A percentile compares a stretch with the other conserved stretches of the same genome.
Conservation (phyloP, 306 rosid species). For the Castanospermum australe region DNA sequence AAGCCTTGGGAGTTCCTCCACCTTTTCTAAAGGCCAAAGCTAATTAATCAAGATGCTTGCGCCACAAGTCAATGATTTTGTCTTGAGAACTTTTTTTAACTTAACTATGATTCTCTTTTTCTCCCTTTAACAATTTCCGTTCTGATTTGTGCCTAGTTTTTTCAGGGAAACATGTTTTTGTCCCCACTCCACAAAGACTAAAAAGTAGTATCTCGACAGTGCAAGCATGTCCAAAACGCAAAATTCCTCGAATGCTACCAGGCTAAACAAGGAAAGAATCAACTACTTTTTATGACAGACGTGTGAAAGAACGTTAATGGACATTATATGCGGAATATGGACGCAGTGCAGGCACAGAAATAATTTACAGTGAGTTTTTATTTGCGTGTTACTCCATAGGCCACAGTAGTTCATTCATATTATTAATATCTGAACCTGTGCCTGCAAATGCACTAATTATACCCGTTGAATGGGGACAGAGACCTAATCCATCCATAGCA, state of each 20-base stretch:
- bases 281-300: not conserved
- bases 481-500: not conserved
- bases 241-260: not conserved
- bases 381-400: not conserved
- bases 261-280: constrained; percentile 16
- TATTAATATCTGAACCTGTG: not conserved
- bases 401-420: too few species aligned
- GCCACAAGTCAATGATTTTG: constrained; percentile 35
- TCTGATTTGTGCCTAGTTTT: not conserved
- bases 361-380: not conserved
- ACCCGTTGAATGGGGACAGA: constrained; percentile 23
- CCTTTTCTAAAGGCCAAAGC: constrained; percentile 27
- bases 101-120: constrained; percentile 11
- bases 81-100: not conserved
- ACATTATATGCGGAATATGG: not conserved
- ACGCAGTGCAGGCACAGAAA: not conserved
- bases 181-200: constrained; percentile 12
- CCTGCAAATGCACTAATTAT: not conserved
- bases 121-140: constrained; percentile 7
- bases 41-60: constrained; percentile 3
- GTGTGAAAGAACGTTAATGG: not conserved
- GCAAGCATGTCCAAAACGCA: not conserved
- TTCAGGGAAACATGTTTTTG: not conserved
- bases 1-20: constrained; percentile 31
- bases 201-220: not conserved